Evolutionary conservation across 1,284 basidiomycete species (phyloP), one percentile per base, ranked within the genome.

Genomic region (Porodaedalea pini): DNA sequence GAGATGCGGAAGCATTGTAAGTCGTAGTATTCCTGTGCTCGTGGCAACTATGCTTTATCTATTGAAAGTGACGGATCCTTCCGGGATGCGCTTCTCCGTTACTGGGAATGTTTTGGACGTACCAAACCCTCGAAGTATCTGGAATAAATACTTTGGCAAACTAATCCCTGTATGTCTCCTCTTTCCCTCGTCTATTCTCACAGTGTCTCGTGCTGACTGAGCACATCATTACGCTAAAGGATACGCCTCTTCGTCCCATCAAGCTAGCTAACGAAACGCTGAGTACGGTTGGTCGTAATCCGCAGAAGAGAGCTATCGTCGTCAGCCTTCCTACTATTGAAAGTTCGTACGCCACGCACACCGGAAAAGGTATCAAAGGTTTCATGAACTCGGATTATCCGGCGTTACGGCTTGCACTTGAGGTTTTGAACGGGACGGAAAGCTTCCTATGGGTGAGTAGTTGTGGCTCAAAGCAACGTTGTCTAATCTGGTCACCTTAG

Each of bases 271-370:
- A 73, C 13, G 78, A 90, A 52, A 89, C 90, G 0, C 80, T 98
- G 49, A 94, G 85, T 53, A 72, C 77, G 8, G 71, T 95, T 7
- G 95, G 96, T 34, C 77, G 78, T 66, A 78, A 84, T 17, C 93
- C 95, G 0, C 69, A 78, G 8, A 84, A 80, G 68, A 90, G 86
- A 77, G 90, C 90, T 56, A 58, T 93, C 37, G 80, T 99, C 39
- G 89, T 95, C 69, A 86, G 91, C 59, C 79, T 99, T 63, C 88
- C 94, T 0, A 93, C 94, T 3, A 97, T 98, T 63, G 97, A 99
- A 73, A 95, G 92, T 65, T 90, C 92, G 7, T 99, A 88, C 71
- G 88, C 86, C 13, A 83, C 80, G 25, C 90, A 96, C 68, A 87
- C 85, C 11, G 81, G 91, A 0, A 91, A 88, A 67, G 87, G 89